Percentiles rank a stretch among this genome's conserved stretches.
phyloP scores from a whole-genome alignment of 140 eudicot genomes.

The Senecio squalidus region DNA sequence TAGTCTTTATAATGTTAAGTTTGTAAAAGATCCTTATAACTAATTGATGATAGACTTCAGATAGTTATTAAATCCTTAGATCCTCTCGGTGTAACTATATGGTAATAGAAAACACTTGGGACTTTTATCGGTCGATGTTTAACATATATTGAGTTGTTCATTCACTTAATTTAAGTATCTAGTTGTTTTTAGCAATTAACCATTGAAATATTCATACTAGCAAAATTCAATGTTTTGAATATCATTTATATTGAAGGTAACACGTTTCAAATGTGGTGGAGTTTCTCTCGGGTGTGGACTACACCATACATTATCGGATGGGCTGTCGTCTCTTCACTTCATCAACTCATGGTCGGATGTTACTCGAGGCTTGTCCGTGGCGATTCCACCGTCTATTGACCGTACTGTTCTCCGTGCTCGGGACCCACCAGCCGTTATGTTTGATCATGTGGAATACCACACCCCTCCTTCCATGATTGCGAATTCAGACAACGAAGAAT shows the following conservation, averaged over 20 bases:
- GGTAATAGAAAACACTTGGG: no score
- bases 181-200: not conserved
- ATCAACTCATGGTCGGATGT: slow-evolving; percentile 44
- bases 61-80: no score
- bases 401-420: slow-evolving; percentile 37
- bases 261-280: slow-evolving; percentile 51
- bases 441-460: slow-evolving; percentile 42
- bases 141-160: no score
- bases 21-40: no score
- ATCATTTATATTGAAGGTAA: slow-evolving; percentile 30
- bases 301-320: slow-evolving; percentile 38
- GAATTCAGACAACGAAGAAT: not conserved
- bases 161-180: no score
- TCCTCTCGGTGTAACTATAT: no score
- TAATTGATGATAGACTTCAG: no score
- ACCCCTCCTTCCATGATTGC: slow-evolving; percentile 21
- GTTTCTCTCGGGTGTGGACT: slow-evolving; percentile 35
- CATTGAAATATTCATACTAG: no score
- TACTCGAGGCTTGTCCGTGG: slow-evolving; percentile 30
- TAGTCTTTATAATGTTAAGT: no score
- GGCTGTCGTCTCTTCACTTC: slow-evolving; percentile 38
- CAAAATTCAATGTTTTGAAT: no score
- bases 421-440: slow-evolving; percentile 22
- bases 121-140: no score
- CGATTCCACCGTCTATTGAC: slow-evolving; percentile 36